Base-by-base conservation (phyloP, 1,139 yeast genomes). In the Scheffersomyces insectosa region DNA sequence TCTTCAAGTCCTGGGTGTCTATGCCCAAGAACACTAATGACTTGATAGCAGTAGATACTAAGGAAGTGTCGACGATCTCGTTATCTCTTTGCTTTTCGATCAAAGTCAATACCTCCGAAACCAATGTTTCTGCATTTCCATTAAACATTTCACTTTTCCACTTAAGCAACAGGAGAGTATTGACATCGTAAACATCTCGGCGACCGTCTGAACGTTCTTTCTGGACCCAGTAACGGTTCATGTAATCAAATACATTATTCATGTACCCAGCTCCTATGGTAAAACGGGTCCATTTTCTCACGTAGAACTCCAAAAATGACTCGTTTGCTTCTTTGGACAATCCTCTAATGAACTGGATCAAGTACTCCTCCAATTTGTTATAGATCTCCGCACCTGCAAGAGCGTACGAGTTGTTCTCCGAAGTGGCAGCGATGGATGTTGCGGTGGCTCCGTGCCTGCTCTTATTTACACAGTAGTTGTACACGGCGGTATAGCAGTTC, bases 161-260 rank as follows among this genome's bases (percentile, higher is more conserved):
- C 42, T 89, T 85, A 51, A 90, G 77, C 47, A 93, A 71, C 42
- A 96, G 86, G 53, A 93, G 72, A 1, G 97, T 90, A 59, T 88
- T 85, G 32, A 95, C 95, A 64, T 95, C 99, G 63, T 84, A 89
- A 39, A 93, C 83, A 56, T 89, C 90, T 51, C 91, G 79, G 57
- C 89, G 82, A n/a, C 98, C 98, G 61, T 93, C 98, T 36, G 91
- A 88, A 57, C 98, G 79, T 65, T 93, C 98, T 61, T 95, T 90
- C 57, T 87, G 89, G 39, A 95, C 97, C 99, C 99, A 95, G 66
- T 93, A 93, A 51, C 98, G 80, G 65, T 95, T 95, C 80, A 95
- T 83, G 65, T 95, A 95, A 62, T 91, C 96, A 61, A 93, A 89
- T 27, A 95, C 95, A 63, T 95, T 95, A 65, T 90, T 90, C 65